A percentile compares a stretch with the other conserved stretches of the same genome.
These are phyloP conservation scores for Tephrocybe rancida DNA, from an alignment of 768 basidiomycete genomes.

Conservation along the genomic window DNA sequence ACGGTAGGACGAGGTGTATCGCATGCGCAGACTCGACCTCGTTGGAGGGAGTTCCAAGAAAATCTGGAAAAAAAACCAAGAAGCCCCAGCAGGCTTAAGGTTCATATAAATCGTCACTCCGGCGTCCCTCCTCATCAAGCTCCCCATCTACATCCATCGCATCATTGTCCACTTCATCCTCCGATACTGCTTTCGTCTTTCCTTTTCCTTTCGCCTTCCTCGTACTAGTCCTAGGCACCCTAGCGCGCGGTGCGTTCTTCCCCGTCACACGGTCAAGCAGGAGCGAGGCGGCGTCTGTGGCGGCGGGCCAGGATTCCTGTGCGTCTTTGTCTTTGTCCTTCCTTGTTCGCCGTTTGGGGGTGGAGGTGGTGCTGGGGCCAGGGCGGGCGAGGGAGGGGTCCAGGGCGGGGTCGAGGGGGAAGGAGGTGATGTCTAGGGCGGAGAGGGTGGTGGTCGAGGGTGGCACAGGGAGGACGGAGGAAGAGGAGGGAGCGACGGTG, in stretches of 20 bases:
- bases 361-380: background rate
- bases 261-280: slow-evolving; percentile 30
- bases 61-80: too few species aligned
- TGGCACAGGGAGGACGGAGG: background rate
- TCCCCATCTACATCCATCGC: too few species aligned
- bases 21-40: too few species aligned
- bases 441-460: background rate
- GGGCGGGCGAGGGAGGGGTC: background rate
- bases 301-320: slow-evolving; percentile 8
- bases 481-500: slow-evolving; percentile 11
- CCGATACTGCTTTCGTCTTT: too few species aligned
- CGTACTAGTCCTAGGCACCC: slow-evolving; percentile 4
- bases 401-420: background rate
- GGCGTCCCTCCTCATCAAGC: too few species aligned
- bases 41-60: too few species aligned
- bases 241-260: slow-evolving; percentile 20
- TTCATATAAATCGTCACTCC: too few species aligned
- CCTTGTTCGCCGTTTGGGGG: background rate
- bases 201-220: too few species aligned
- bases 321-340: slow-evolving; percentile 5
- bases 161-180: too few species aligned
- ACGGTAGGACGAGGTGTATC: too few species aligned
- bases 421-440: background rate
- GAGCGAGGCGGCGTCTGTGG: slow-evolving; percentile 6
- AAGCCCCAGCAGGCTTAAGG: too few species aligned